These are phyloP conservation scores for Flaveria ramosissima DNA, from an alignment of 129 eudicot genomes.

Conservation along the genomic window DNA sequence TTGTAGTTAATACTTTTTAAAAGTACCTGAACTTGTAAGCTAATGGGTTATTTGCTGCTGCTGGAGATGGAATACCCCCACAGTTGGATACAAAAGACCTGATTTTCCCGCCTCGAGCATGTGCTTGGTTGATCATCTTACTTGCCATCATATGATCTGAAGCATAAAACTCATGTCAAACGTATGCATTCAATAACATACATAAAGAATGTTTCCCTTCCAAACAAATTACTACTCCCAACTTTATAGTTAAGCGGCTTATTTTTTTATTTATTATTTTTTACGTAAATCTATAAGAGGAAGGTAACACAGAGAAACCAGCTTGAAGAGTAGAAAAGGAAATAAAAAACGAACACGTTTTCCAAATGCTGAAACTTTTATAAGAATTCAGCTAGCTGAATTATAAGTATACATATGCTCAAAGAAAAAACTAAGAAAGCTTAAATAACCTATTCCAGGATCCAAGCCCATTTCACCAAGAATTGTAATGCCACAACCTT, in stretches of 20 bases:
- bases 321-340: neutral
- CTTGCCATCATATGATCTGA: slow-evolving; percentile 99
- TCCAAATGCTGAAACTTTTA: neutral
- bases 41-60: slow-evolving; percentile 91
- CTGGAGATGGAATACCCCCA: slow-evolving; percentile 99
- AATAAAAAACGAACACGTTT: neutral
- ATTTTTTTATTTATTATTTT: too few species aligned
- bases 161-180: slow-evolving; percentile 23
- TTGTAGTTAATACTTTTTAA: neutral
- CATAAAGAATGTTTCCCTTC: slow-evolving; percentile 3
- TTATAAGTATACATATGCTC: slow-evolving; percentile 1
- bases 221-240: slow-evolving; percentile 4
- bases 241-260: neutral
- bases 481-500: slow-evolving; percentile 76
- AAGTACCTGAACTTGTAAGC: slow-evolving; percentile 95
- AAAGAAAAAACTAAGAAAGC: slow-evolving; percentile 1
- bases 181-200: neutral
- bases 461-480: slow-evolving; percentile 99
- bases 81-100: slow-evolving; percentile 87
- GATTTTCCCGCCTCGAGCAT: slow-evolving; percentile 70
- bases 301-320: neutral
- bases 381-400: slow-evolving; percentile 20
- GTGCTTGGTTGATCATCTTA: slow-evolving; percentile 94
- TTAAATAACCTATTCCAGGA: slow-evolving; percentile 86
- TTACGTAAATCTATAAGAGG: neutral